Percentiles rank a stretch among this genome's conserved stretches.
Conservation (phyloP, 164 flowering plant species). For the Santalum album region DNA sequence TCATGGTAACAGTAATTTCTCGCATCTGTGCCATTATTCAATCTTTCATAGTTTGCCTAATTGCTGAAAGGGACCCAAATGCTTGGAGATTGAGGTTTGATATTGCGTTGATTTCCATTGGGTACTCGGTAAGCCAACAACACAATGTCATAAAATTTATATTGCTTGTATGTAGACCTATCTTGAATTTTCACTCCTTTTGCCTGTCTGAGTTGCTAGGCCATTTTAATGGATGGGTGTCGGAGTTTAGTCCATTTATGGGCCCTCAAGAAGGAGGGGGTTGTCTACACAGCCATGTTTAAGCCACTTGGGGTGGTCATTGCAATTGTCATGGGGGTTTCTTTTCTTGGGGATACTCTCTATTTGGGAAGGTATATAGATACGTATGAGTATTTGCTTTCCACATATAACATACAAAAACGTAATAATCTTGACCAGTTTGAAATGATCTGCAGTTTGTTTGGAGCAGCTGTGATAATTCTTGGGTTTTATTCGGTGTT, state of each 20-base stretch:
- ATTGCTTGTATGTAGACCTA: no score
- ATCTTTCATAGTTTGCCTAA: background rate
- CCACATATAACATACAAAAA: no score
- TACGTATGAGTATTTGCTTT: no score
- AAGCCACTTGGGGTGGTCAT: constrained; percentile 21
- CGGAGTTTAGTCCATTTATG: constrained; percentile 8
- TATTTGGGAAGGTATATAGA: constrained; percentile 23
- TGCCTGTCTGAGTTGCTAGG: background rate
- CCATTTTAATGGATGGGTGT: background rate
- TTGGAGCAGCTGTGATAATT: no score
- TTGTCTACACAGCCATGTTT: constrained; percentile 19
- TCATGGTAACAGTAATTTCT: background rate
- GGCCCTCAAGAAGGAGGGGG: constrained; percentile 14
- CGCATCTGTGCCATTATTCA: background rate
- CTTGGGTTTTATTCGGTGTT: no score
- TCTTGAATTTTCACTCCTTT: no score
- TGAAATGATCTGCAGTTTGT: no score
- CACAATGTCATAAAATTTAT: no score
- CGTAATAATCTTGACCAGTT: no score
- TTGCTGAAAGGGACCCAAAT: background rate
- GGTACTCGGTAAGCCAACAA: background rate
- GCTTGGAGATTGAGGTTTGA: background rate
- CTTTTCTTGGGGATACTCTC: constrained; percentile 15
- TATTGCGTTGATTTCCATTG: background rate
- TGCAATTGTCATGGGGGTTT: constrained; percentile 12